phyloP scores from a whole-genome alignment of 176 grass and related monocot species.

The Olyra latifolia region DNA sequence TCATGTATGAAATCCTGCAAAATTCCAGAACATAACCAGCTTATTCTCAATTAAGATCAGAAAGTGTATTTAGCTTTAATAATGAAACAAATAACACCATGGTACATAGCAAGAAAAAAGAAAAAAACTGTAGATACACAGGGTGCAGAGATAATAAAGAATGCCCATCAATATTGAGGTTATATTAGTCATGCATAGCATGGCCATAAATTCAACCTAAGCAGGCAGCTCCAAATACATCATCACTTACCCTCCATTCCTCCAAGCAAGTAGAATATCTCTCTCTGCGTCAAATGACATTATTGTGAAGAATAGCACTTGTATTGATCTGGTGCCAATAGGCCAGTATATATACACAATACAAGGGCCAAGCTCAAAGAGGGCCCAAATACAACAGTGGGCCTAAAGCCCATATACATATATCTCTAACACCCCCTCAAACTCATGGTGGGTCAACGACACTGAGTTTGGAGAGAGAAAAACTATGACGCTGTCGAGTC shows the following conservation, averaged over 20 bases:
- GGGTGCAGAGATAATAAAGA: neutral
- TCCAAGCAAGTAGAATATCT: slow-evolving; percentile 92
- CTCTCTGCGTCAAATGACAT: slow-evolving; percentile 92
- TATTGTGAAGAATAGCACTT: too few species aligned
- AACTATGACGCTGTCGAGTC: too few species aligned
- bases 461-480: too few species aligned
- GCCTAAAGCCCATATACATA: too few species aligned
- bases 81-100: neutral
- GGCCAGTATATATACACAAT: too few species aligned
- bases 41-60: slow-evolving; percentile 17
- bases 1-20: slow-evolving; percentile 89
- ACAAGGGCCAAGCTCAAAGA: too few species aligned
- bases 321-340: too few species aligned
- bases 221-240: slow-evolving; percentile 3
- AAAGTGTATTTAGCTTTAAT: slow-evolving; percentile 9
- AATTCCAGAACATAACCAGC: slow-evolving; percentile 28
- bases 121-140: slow-evolving; percentile 16
- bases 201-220: slow-evolving; percentile 4
- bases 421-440: too few species aligned
- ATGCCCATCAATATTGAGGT: neutral
- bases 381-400: too few species aligned
- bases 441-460: too few species aligned
- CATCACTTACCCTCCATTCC: slow-evolving; percentile 79
- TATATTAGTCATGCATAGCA: slow-evolving; percentile 1
- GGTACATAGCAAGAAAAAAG: slow-evolving; percentile 7